These are phyloP conservation scores for Phaeosphaeriaceae sp. DNA, from an alignment of 2,329 filamentous ascomycete genomes.

Conservation along the genomic window DNA sequence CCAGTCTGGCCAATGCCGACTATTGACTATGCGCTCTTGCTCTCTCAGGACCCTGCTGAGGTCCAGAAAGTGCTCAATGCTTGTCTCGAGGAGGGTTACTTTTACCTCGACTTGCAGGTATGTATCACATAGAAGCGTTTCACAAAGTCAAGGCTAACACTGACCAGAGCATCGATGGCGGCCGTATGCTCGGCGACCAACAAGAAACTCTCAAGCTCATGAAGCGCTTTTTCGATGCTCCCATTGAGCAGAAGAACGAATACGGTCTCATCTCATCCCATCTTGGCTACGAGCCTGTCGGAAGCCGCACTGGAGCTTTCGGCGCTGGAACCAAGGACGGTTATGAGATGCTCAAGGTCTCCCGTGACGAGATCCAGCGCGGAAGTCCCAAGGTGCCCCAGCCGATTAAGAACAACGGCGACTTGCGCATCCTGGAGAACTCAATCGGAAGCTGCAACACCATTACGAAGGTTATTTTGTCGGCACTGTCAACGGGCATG, in stretches of 20 bases:
- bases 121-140: neutral
- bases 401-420: slow-evolving; percentile 37
- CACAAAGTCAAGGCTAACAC: neutral
- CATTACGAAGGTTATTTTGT: slow-evolving; percentile 52
- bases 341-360: slow-evolving; percentile 45
- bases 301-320: slow-evolving; percentile 38
- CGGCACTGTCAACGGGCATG: slow-evolving; percentile 50
- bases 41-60: slow-evolving; percentile 63
- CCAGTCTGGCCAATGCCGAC: slow-evolving; percentile 50
- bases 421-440: slow-evolving; percentile 35
- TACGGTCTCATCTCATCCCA: slow-evolving; percentile 62
- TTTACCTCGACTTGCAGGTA: slow-evolving; percentile 59
- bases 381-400: slow-evolving; percentile 29
- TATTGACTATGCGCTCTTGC: slow-evolving; percentile 59
- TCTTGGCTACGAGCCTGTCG: slow-evolving; percentile 54
- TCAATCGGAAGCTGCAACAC: slow-evolving; percentile 38
- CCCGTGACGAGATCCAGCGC: slow-evolving; percentile 42
- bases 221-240: slow-evolving; percentile 63
- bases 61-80: slow-evolving; percentile 59
- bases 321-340: slow-evolving; percentile 37
- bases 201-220: slow-evolving; percentile 62
- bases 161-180: slow-evolving; percentile 57
- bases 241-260: slow-evolving; percentile 64
- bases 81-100: slow-evolving; percentile 62
- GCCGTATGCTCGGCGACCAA: slow-evolving; percentile 60